A percentile compares a stretch with the other conserved stretches of the same genome.
Evolutionary conservation across 1,284 basidiomycete species (phyloP).

Genomic region (Mycena sp.): DNA sequence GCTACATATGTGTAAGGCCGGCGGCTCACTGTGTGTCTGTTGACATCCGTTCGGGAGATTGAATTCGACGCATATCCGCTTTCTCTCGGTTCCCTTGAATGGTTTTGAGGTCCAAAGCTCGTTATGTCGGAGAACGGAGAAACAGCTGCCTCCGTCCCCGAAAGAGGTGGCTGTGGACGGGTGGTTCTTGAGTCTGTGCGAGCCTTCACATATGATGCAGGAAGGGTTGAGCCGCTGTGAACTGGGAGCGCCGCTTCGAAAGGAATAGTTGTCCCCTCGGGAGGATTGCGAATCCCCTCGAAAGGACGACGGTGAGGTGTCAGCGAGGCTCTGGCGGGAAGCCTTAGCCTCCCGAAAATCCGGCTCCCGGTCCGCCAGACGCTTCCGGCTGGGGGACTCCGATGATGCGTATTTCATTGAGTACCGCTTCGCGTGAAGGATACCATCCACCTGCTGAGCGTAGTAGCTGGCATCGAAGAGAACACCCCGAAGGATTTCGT

Average conservation of each 20-base stretch:
- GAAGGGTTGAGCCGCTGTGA: neutral
- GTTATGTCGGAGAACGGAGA: no score
- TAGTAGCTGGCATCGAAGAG: conserved; percentile 2
- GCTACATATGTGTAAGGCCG: no score
- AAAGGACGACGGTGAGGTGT: conserved; percentile 1
- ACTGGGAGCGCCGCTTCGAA: neutral
- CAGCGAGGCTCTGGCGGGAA: neutral
- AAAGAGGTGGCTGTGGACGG: neutral
- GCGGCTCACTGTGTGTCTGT: no score
- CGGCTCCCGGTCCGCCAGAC: neutral
- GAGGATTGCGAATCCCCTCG: no score
- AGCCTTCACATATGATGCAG: conserved; percentile 1
- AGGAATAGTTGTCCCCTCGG: no score
- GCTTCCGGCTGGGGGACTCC: neutral
- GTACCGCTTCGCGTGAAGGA: neutral
- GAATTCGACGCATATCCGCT: no score
- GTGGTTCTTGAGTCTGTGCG: conserved; percentile 2
- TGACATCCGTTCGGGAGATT: no score
- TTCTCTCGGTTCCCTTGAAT: no score
- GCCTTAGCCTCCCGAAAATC: neutral
- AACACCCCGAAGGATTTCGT: no score
- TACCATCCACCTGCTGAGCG: conserved; percentile 6
- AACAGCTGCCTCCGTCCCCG: no score
- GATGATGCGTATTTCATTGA: neutral
- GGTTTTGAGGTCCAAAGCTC: no score